Base-by-base conservation (phyloP, 352 stramenopile species). In the Albugo candida region DNA sequence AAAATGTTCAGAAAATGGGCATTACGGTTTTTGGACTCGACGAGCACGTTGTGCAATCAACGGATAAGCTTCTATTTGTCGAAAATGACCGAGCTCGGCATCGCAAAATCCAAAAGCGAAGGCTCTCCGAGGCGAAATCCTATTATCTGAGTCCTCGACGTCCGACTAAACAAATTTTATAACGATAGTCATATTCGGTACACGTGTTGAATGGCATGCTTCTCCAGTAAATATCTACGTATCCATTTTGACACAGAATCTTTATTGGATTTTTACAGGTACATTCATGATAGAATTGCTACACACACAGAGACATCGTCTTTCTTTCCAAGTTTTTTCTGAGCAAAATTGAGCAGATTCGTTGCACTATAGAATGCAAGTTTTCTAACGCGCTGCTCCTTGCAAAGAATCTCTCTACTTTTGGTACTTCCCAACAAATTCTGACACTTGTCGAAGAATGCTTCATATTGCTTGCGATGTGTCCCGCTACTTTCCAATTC, bases 311-410 rank as follows among this genome's bases (percentile, higher is more conserved):
- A 87, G 42, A 92, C 68, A 58, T 92, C 79, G 54, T 92, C 79
- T 20, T 75, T 72, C 58, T 92, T 92, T 47, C 79, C 79, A 38
- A 86, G 61, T 52, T 85, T 79, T 64, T 92, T 92, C 66, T 86
- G 70, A 39, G 79, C 79, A 49, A 92, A 92, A 34, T 76, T 67
- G n/a, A 92, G 64, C 45, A 92, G 55, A 50, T 88, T 88, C 36
- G 79, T 88, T 39, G 79, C 79, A 51, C 70, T 87, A 65, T 92
- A 92, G 55, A 89, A 92, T 38, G 79, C 79, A 13, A 92, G 52
- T 24, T 86, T 77, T 16, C 78, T 74, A 47, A 92, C 79, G 48
- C 79, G 79, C 53, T 79, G 75, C 58, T 92, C 79, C 41, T 88
- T 88, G 40, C 56, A 63, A 47, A 92, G 87, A 13, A 68, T 66